phyloP scores from a whole-genome alignment of 169 alveolate species.

The Plasmodium malariae region DNA sequence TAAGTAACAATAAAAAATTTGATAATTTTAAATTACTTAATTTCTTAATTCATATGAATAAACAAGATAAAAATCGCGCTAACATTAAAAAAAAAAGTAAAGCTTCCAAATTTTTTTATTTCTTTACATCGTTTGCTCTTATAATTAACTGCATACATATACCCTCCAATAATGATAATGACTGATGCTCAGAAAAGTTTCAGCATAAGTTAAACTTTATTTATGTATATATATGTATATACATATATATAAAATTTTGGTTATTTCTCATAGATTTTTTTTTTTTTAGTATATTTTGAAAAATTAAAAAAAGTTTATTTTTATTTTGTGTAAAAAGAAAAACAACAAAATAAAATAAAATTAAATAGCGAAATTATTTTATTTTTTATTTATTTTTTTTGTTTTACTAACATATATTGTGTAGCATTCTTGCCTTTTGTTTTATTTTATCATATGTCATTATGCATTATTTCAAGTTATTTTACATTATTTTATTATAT shows the following conservation, averaged over 20 bases:
- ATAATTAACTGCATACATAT: slow-evolving; percentile 71
- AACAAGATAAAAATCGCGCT: slow-evolving; percentile 33
- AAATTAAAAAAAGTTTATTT: background rate
- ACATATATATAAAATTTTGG: background rate
- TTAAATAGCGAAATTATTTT: no score
- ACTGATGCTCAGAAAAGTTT: slow-evolving; percentile 12
- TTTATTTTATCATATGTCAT: no score
- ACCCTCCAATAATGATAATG: slow-evolving; percentile 73
- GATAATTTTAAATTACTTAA: slow-evolving; percentile 49
- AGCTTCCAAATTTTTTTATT: slow-evolving; percentile 59
- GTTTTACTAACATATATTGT: no score
- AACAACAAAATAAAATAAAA: background rate
- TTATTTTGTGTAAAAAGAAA: background rate
- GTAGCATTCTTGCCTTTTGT: no score
- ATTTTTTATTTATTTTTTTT: background rate
- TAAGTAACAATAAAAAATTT: background rate
- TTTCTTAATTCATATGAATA: slow-evolving; percentile 58
- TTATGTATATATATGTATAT: background rate
- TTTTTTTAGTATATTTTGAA: slow-evolving; percentile 9
- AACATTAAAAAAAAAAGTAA: slow-evolving; percentile 68
- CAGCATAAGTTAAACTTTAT: background rate
- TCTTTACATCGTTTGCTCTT: slow-evolving; percentile 68
- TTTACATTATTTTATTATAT: no score
- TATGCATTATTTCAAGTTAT: no score
- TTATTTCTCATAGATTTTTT: background rate